Percentiles rank a stretch among this genome's conserved stretches.
phyloP scores from a whole-genome alignment of 2,329 filamentous ascomycete species.

The Penicillium sp. region DNA sequence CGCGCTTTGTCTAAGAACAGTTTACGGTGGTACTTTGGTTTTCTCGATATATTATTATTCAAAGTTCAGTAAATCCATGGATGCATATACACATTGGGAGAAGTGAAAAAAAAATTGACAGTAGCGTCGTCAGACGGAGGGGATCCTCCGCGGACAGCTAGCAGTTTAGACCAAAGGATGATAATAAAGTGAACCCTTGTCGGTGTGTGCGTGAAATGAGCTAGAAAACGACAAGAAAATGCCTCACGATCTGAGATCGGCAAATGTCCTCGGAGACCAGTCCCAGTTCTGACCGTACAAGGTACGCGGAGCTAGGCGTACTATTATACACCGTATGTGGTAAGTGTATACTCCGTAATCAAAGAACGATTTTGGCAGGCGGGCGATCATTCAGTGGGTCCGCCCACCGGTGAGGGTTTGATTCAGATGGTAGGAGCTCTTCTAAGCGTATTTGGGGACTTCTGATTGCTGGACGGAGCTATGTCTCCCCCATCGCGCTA shows the following conservation, averaged over 20 bases:
- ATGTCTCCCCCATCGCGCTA: slow-evolving; percentile 12
- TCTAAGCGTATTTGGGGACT: slow-evolving; percentile 10
- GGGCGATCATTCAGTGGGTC: slow-evolving; percentile 34
- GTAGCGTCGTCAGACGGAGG: background rate
- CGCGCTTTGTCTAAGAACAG: slow-evolving; percentile 6
- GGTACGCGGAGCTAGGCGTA: background rate
- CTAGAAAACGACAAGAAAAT: slow-evolving; percentile 28
- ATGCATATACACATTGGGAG: background rate
- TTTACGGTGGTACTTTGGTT: background rate
- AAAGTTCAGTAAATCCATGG: background rate
- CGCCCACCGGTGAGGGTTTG: slow-evolving; percentile 28
- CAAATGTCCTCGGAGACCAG: slow-evolving; percentile 22
- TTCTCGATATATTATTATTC: too few relatives aligned
- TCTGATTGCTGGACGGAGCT: slow-evolving; percentile 24
- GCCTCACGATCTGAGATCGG: slow-evolving; percentile 37
- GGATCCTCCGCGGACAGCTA: background rate
- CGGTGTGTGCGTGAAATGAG: background rate
- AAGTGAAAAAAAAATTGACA: background rate
- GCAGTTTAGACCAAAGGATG: background rate
- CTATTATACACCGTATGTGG: background rate
- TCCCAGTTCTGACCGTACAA: slow-evolving; percentile 2
- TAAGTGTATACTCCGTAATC: slow-evolving; percentile 11
- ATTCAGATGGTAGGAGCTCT: slow-evolving; percentile 21
- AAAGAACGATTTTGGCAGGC: slow-evolving; percentile 28
- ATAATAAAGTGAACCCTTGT: slow-evolving; percentile 10